These are phyloP conservation scores for Hibiscus trionum DNA, from an alignment of 345 rosid species.

Conservation along the genomic window DNA sequence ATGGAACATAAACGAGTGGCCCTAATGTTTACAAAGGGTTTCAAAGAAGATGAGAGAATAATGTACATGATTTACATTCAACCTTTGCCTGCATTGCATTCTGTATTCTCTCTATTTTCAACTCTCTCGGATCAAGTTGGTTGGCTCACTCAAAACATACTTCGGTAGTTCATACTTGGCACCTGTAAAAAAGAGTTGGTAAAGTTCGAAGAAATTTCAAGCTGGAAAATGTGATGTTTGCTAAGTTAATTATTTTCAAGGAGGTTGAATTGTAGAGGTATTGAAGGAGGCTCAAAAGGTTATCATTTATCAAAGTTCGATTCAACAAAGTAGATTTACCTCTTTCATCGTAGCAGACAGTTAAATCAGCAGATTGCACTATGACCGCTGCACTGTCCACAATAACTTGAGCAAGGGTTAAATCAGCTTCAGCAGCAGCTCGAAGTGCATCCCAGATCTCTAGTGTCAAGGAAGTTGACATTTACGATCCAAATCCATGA, in stretches of 20 bases:
- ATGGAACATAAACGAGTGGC: neutral
- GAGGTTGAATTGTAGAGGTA: neutral
- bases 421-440: slow-evolving; percentile 65
- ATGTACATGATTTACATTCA: slow-evolving; percentile 27
- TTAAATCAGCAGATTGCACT: slow-evolving; percentile 60
- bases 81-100: neutral
- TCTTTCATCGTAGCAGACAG: slow-evolving; percentile 81
- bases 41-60: slow-evolving; percentile 8
- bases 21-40: neutral
- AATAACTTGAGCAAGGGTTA: slow-evolving; percentile 59
- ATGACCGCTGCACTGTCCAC: slow-evolving; percentile 83
- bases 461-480: slow-evolving; percentile 16
- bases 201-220: neutral
- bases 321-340: slow-evolving; percentile 26
- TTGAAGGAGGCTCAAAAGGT: neutral
- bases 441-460: slow-evolving; percentile 91
- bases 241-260: neutral
- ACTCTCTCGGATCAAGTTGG: slow-evolving; percentile 62
- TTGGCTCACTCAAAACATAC: slow-evolving; percentile 78
- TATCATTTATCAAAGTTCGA: neutral
- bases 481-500: neutral
- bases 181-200: slow-evolving; percentile 34
- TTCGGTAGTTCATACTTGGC: slow-evolving; percentile 77
- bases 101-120: slow-evolving; percentile 18
- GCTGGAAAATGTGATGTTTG: neutral